These are phyloP conservation scores for Leccinum imitatum DNA, from an alignment of 768 basidiomycete genomes.

Conservation along the genomic window DNA sequence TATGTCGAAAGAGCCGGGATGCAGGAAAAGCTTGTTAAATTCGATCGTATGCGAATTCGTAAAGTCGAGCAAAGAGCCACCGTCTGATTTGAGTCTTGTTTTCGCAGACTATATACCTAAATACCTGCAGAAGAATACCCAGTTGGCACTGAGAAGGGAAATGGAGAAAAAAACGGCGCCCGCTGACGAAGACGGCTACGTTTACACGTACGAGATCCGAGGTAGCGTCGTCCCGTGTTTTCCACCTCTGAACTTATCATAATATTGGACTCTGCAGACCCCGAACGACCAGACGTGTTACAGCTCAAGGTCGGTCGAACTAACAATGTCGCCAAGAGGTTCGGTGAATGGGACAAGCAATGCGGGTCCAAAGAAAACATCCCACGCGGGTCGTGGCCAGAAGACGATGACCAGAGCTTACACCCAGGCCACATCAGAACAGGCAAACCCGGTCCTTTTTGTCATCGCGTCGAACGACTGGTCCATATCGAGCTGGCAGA, in stretches of 20 bases:
- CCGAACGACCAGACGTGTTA: slow-evolving; percentile 39
- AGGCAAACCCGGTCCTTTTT: slow-evolving; percentile 61
- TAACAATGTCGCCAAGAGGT: slow-evolving; percentile 66
- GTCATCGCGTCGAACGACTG: slow-evolving; percentile 75
- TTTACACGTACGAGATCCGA: too few species aligned
- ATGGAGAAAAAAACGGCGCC: too few species aligned
- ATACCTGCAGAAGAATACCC: too few species aligned
- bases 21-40: slow-evolving; percentile 49
- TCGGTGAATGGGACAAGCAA: slow-evolving; percentile 80
- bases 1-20: slow-evolving; percentile 47
- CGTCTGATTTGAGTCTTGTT: slow-evolving; percentile 8
- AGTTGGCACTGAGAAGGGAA: too few species aligned
- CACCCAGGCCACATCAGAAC: slow-evolving; percentile 66
- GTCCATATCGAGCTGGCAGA: slow-evolving; percentile 82
- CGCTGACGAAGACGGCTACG: too few species aligned
- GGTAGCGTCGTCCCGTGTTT: too few species aligned
- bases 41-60: slow-evolving; percentile 44
- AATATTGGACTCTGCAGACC: neutral
- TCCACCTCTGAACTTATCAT: too few species aligned
- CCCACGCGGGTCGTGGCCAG: slow-evolving; percentile 76
- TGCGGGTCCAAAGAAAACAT: slow-evolving; percentile 77
- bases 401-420: slow-evolving; percentile 45
- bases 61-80: neutral
- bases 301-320: slow-evolving; percentile 81
- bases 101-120: slow-evolving; percentile 65